Base-by-base conservation (phyloP, 148 eudicot genomes). In the Oxyria digyna region DNA sequence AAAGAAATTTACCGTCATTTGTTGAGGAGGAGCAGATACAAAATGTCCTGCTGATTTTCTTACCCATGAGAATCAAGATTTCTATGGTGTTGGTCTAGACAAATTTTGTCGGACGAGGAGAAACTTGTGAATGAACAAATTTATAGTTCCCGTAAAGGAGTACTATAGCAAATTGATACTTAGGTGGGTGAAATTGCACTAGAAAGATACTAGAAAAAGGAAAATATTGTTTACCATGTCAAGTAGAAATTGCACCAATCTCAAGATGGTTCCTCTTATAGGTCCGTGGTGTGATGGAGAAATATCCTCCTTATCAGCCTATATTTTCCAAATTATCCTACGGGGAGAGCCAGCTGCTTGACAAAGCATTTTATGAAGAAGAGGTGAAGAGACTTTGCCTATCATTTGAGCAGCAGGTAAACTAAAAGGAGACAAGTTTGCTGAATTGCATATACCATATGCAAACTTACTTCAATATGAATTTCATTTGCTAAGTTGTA, bases 311-410 rank as follows among this genome's bases (percentile, higher is more conserved):
- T 40, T 89, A 87, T 57, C 94, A 87, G 77, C 68, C 96, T 70
- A 84, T 92, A 69, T 89, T 89, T 71, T 67, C 91, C 70, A 87
- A 87, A 78, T 71, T 89, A 73, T 89, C 96, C 42, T 87, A 89
- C 49, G 96, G 96, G 74, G 98, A 92, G 82, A 92, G 89, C 78
- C 98, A 92, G 80, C 81, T 92, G 84, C 89, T 92, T 46, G 98
- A 92, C 83, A 92, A 92, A 85, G 96, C 96, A 38, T 92, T 89
- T 67, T 89, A 89, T 78, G 98, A 92, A 82, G 98, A 92, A 82
- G 98, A 92, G 74, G 98, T 92, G 75, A 92, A 92, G 79, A 84
- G 96, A 73, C 91, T 83, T 24, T 92, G 98, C 85, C 74, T 89
- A 71, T 59, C 96, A 27, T 92, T 89, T 75, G 96, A 92, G 74